phyloP scores from a whole-genome alignment of 2,329 filamentous ascomycete genomes.

The Nakataea oryzae region DNA sequence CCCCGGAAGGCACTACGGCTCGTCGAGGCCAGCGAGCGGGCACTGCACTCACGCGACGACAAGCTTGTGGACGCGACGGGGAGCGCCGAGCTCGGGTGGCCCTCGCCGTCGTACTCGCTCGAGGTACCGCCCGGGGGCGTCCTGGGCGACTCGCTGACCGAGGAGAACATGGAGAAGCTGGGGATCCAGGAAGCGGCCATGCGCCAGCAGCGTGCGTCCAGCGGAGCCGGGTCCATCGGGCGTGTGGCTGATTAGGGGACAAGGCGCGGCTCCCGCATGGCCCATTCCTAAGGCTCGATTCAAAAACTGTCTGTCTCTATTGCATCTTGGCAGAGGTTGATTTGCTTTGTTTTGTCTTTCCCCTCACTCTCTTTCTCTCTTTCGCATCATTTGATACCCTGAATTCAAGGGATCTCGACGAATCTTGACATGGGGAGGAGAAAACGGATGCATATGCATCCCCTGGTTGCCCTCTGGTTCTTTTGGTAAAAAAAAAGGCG shows the following conservation, averaged over 20 bases:
- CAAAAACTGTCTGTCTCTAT: background rate
- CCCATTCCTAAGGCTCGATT: background rate
- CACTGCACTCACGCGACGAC: slow-evolving; percentile 13
- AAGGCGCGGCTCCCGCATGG: background rate
- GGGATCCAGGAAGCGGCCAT: slow-evolving; percentile 5
- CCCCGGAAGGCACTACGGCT: slow-evolving; percentile 4
- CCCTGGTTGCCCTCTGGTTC: background rate
- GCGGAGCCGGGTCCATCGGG: background rate
- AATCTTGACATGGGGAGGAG: no score
- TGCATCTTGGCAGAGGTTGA: background rate
- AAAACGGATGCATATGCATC: no score
- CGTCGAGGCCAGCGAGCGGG: slow-evolving; percentile 12
- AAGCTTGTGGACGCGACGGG: slow-evolving; percentile 15
- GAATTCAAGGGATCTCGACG: background rate
- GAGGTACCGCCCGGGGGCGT: slow-evolving; percentile 6
- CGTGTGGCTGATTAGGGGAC: background rate
- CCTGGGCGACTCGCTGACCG: slow-evolving; percentile 12
- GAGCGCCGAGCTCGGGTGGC: background rate
- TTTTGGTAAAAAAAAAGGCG: background rate
- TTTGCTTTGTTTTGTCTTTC: background rate
- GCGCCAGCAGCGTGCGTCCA: background rate
- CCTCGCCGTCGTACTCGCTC: slow-evolving; percentile 6
- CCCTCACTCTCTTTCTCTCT: background rate
- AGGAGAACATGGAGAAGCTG: slow-evolving; percentile 15
- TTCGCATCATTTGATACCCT: background rate